Evolutionary conservation across 2,329 filamentous ascomycete species (phyloP), one percentile per base, ranked within the genome.

Genomic region (Sclerotinia sclerotiorum): DNA sequence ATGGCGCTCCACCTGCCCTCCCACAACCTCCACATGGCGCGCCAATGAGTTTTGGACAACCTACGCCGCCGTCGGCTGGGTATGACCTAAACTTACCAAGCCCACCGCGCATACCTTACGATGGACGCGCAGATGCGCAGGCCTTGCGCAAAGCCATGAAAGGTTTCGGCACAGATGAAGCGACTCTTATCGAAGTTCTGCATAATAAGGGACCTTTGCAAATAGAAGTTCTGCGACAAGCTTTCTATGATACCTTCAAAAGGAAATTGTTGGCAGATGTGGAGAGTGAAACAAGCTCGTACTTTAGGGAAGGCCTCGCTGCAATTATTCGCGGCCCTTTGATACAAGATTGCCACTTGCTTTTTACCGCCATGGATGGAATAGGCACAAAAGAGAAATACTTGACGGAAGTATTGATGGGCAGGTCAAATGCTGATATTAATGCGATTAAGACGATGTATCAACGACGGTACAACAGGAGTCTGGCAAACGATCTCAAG

Each of bases 131-230:
- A 17, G 88, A 95, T 73, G 90, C 92, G 0, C 86, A 93, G 68
- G 86, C 83, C 5, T 82, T 97, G 29, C 87, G 92, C 65, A 85
- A 85, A 73, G 92, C 94, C 2, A 97, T 97, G 93, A 97, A 97
- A 79, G 93, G 93, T 0, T 92, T 97, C 71, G 94, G 94, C 46
- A 97, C 94, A 0, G 88, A 98, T 75, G 94, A 97, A 78, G 90
- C 88, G 75, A 79, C 85, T 0, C 81, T 98, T 21, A 94, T 97
- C 71, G 81, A 83, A 2, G 81, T 89, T 3, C 82, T 98, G 11
- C 81, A 90, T 3, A 86, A 84, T 73, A 89, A 93, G 71, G 92
- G 96, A 72, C 90, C 94, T 0, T 82, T 93, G 5, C 91, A 97
- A 77, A 85, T 95, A 71, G 86, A 89, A 60, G 82, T 86, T 11